Evolutionary conservation across 2,329 filamentous ascomycete species (phyloP).

Genomic region (Cladosporium sp.): DNA sequence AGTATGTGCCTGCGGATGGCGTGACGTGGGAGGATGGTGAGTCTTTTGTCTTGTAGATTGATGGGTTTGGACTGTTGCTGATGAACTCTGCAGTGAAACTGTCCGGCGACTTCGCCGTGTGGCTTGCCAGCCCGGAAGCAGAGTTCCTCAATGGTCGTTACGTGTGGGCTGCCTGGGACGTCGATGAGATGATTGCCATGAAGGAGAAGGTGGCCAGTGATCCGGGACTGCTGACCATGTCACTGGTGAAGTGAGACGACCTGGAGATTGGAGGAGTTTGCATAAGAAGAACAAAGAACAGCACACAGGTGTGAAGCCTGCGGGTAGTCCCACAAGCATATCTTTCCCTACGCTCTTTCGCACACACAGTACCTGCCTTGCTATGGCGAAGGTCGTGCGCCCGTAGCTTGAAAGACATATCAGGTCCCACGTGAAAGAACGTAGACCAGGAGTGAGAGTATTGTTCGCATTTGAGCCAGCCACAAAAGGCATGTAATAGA

Average conservation of each 20-base stretch:
- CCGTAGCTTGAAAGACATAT: not conserved
- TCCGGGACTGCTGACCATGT: constrained; percentile 26
- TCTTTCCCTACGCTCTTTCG: not conserved
- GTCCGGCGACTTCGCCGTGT: constrained; percentile 37
- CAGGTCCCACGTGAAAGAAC: not conserved
- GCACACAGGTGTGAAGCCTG: not conserved
- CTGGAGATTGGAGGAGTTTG: not conserved
- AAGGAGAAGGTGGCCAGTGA: constrained; percentile 24
- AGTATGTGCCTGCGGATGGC: not conserved
- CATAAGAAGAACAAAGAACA: not conserved
- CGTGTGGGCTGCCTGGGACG: constrained; percentile 45
- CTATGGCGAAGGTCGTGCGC: not conserved
- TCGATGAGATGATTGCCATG: constrained; percentile 39
- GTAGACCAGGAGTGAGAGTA: not conserved
- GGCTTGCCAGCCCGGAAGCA: constrained; percentile 42
- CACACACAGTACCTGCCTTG: not conserved
- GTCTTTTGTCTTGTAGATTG: not conserved
- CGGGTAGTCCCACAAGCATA: not conserved
- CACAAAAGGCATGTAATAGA: not conserved
- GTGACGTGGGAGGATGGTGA: constrained; percentile 17
- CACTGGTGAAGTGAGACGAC: constrained; percentile 18
- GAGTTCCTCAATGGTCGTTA: constrained; percentile 42
- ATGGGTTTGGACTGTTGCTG: not conserved
- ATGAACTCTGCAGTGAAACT: constrained; percentile 20
- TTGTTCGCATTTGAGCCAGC: not conserved